Evolutionary conservation across 164 flowering plant genomes (phyloP), one percentile per base, ranked within the genome.

Genomic region (Taxillus chinensis): DNA sequence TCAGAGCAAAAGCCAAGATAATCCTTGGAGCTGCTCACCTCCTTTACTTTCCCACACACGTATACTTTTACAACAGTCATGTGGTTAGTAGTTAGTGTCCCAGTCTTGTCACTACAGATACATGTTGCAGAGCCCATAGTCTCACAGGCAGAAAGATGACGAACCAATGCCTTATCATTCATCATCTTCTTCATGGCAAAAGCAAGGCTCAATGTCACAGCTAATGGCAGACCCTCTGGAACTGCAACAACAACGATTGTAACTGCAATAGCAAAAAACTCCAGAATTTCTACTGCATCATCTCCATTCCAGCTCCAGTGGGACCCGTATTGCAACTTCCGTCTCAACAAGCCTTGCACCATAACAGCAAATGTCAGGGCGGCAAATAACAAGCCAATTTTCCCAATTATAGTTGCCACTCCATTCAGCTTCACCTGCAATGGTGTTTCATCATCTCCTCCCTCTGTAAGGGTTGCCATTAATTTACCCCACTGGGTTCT

Each of bases 111-210:
- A 71, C 98, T 90, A 61, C 98, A 92, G 55, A 92, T 92, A 68
- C 70, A 80, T 8, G 98, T 92, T 15, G 93, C 79, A 67, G 98
- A 92, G 42, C 98, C 98, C 98, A 92, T 92, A 16, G 98, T 92
- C 76, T 92, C 98, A 74, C 96, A 92, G 62, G 96, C 98, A 48
- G 96, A 96, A 59, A 92, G 78, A 69, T 92, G 78, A 66, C 96
- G 88, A 46, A 92, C 98, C 46, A 92, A 89, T 59, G 96, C 98
- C 76, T 82, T 87, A 57, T 92, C 96, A 55, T 87, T 89, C 98
- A 92, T 92, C 98, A 92, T 92, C 77, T 92, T 92, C 71, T 89
- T 92, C 98, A 92, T 89, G 69, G 98, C 98, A 77, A 92, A 92
- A 48, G 98, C 98, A 76, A 92, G 96, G 73, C 98, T 92, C 71